Evolutionary conservation across 2,329 filamentous ascomycete genomes (phyloP).

Genomic region (Colletotrichum melonis): DNA sequence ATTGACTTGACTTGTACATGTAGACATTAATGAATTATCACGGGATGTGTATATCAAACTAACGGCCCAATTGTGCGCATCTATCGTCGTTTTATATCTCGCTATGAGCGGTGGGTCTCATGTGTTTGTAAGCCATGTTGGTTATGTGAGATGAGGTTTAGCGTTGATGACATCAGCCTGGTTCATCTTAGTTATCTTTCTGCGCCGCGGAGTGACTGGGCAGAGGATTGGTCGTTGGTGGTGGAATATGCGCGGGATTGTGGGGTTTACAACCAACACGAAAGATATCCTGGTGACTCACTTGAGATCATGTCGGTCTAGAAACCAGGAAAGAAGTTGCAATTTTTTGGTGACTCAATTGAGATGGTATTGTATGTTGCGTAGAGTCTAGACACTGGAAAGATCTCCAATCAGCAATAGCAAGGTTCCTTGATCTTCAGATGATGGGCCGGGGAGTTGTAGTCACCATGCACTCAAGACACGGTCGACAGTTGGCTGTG

Average conservation of each 20-base stretch:
- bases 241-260: rapidly evolving
- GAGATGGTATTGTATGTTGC: neutral
- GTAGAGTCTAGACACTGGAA: neutral
- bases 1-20: neutral
- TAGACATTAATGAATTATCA: neutral
- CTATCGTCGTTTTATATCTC: neutral
- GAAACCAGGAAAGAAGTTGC: neutral
- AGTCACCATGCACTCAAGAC: neutral
- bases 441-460: neutral
- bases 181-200: neutral
- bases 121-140: neutral
- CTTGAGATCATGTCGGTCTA: neutral
- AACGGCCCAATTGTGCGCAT: too few species aligned
- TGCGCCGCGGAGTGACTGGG: too few species aligned
- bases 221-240: neutral
- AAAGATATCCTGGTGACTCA: neutral
- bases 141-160: neutral
- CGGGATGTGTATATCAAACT: neutral
- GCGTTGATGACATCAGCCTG: neutral
- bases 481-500: neutral
- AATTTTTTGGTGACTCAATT: neutral
- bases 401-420: neutral
- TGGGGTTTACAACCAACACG: neutral
- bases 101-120: neutral
- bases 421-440: constrained; percentile 4